Evolutionary conservation across 1,284 basidiomycete species (phyloP).

Genomic region (Rhodotorula sp.): DNA sequence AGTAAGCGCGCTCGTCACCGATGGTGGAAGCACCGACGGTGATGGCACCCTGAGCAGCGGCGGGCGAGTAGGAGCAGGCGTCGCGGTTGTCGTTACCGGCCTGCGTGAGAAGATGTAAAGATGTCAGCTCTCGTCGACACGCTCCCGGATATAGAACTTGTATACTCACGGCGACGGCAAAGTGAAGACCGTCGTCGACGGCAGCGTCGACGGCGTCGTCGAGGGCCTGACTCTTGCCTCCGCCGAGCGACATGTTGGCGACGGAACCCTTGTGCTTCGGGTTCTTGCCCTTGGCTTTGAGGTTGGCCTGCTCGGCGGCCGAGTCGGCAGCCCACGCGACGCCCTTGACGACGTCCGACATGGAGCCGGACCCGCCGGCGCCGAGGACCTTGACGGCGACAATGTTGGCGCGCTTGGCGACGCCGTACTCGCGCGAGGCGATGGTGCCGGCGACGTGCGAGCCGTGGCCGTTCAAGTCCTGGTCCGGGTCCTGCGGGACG

Average conservation of each 20-base stretch:
- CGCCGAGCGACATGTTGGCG: constrained; percentile 97
- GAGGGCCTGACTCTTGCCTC: constrained; percentile 85
- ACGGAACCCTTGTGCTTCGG: constrained; percentile 84
- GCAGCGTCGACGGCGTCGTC: constrained; percentile 84
- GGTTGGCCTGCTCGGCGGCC: constrained; percentile 60
- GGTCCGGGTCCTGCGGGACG: constrained; percentile 74
- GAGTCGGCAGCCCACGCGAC: constrained; percentile 76
- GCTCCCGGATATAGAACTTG: neutral
- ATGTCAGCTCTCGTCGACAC: neutral
- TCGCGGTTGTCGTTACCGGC: constrained; percentile 62
- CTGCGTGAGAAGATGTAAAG: constrained; percentile 13
- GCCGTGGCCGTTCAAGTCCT: constrained; percentile 65
- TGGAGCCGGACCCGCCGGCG: constrained; percentile 87
- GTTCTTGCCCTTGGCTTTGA: constrained; percentile 68
- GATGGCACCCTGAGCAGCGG: constrained; percentile 68
- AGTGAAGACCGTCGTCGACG: constrained; percentile 81
- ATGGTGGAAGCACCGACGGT: constrained; percentile 84
- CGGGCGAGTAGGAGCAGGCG: constrained; percentile 80
- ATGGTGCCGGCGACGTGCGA: constrained; percentile 72
- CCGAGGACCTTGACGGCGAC: constrained; percentile 98
- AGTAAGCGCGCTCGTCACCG: constrained; percentile 80
- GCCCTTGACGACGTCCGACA: constrained; percentile 90
- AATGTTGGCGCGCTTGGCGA: constrained; percentile 89
- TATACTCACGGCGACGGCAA: constrained; percentile 68
- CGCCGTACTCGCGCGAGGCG: constrained; percentile 78